Evolutionary conservation across 2,329 filamentous ascomycete species (phyloP).

Genomic region (Aspergillus sp.): DNA sequence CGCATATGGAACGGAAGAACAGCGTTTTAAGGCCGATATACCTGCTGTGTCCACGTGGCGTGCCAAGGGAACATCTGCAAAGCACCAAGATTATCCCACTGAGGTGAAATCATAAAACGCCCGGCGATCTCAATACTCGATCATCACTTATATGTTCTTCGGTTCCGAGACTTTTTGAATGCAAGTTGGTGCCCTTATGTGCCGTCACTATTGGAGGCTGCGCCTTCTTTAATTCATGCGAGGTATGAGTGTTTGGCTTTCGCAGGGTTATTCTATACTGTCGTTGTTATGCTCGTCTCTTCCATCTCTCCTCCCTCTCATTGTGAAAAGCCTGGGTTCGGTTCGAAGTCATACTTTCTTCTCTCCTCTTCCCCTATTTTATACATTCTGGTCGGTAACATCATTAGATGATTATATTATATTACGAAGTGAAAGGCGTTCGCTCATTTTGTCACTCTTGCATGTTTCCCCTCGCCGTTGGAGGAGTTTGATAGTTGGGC

Average conservation of each 20-base stretch:
- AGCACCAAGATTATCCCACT: conserved; percentile 62
- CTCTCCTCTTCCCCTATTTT: not conserved
- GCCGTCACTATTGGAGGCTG: conserved; percentile 9
- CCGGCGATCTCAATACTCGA: not conserved
- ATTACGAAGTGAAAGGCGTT: conserved; percentile 1
- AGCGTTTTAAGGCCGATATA: conserved; percentile 85
- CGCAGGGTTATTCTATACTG: not conserved
- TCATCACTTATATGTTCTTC: not conserved
- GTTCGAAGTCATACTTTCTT: not conserved
- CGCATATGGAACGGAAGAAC: conserved; percentile 89
- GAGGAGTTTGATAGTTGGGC: conserved; percentile 2
- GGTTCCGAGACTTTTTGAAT: not conserved
- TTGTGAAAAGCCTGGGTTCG: not conserved
- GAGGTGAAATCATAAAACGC: conserved; percentile 17
- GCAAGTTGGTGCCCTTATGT: not conserved
- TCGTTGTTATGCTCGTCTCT: not conserved
- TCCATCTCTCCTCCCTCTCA: not conserved
- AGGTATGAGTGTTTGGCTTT: not conserved
- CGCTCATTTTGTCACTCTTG: not conserved
- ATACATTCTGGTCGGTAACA: not conserved
- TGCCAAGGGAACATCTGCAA: conserved; percentile 87
- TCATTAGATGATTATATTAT: conserved; percentile 7
- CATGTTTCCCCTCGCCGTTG: not conserved
- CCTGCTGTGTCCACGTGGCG: conserved; percentile 95
- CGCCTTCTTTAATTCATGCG: conserved; percentile 6